Conservation (phyloP, 768 basidiomycete species). For the Cystobasidium ongulense region DNA sequence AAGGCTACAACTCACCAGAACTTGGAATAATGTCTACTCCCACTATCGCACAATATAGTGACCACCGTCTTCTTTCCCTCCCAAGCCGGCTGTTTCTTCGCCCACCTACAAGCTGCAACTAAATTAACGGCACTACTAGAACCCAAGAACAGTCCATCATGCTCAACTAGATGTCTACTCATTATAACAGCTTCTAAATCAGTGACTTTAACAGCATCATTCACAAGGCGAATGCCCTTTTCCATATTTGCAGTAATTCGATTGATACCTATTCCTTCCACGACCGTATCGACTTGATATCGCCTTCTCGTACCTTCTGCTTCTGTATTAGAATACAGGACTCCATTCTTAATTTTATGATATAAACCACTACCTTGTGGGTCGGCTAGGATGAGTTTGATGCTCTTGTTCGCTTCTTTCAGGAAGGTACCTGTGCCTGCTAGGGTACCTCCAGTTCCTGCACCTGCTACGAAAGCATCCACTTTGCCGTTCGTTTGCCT, state of each 20-base stretch:
- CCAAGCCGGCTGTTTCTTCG: conserved; percentile 54
- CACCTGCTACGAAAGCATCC: conserved; percentile 80
- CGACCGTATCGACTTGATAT: conserved; percentile 80
- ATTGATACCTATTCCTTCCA: conserved; percentile 72
- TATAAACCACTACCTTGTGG: conserved; percentile 90
- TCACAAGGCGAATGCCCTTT: conserved; percentile 70
- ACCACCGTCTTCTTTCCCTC: conserved; percentile 63
- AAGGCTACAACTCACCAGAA: conserved; percentile 50
- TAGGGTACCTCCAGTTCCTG: conserved; percentile 94
- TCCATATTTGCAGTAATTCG: conserved; percentile 83
- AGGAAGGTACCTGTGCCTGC: conserved; percentile 73
- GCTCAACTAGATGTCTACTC: conserved; percentile 80
- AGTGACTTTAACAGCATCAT: conserved; percentile 81
- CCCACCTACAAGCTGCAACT: conserved; percentile 77
- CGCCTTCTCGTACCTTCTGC: conserved; percentile 85
- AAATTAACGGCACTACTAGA: conserved; percentile 95
- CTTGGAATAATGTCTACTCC: conserved; percentile 58
- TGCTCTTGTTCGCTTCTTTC: conserved; percentile 61
- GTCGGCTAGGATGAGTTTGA: conserved; percentile 72
- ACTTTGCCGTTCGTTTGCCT: conserved; percentile 74
- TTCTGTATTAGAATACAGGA: conserved; percentile 90
- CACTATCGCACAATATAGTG: conserved; percentile 87
- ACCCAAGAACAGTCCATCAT: conserved; percentile 89
- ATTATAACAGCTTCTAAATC: conserved; percentile 92
- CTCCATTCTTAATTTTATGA: conserved; percentile 88